A percentile compares a stretch with the other conserved stretches of the same genome.
Conservation (phyloP, 345 rosid genomes). For the Melaleuca quinquenervia region DNA sequence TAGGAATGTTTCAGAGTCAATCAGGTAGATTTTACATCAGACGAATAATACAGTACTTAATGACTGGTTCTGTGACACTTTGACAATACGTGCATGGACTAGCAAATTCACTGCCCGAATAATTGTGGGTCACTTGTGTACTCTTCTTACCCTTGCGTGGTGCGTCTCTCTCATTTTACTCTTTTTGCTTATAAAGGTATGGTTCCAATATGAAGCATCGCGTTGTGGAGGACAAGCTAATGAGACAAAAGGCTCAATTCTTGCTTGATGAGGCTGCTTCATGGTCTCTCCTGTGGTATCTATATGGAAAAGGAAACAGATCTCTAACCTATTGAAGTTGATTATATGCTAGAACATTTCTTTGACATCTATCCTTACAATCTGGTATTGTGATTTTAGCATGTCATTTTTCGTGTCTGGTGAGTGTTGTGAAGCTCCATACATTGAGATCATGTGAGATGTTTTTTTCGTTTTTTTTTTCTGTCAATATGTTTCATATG, state of each 20-base stretch:
- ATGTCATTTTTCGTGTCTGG: not conserved
- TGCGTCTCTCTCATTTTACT: not conserved
- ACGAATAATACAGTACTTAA: not conserved
- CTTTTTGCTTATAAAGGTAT: conserved; percentile 37
- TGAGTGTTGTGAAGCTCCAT: not conserved
- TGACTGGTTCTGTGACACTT: not conserved
- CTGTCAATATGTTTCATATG: not conserved
- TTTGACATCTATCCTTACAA: not conserved
- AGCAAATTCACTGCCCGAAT: not conserved
- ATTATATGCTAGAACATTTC: not conserved
- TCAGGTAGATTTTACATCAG: conserved; percentile 38
- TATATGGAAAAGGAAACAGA: conserved; percentile 88
- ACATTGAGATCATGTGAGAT: not conserved
- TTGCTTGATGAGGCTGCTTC: conserved; percentile 96
- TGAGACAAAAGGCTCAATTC: conserved; percentile 92
- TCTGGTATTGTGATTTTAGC: not conserved
- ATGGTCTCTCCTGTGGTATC: conserved; percentile 95
- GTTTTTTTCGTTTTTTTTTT: not conserved
- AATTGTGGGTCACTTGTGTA: not conserved
- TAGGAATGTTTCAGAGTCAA: conserved; percentile 70
- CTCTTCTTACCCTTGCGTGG: not conserved
- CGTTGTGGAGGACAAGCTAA: conserved; percentile 78
- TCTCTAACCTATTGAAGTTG: conserved; percentile 8
- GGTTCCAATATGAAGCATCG: conserved; percentile 60
- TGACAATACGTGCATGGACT: not conserved